These are phyloP conservation scores for Symbiodinium pilosum DNA, from an alignment of 73 alveolate genomes.

Conservation along the genomic window DNA sequence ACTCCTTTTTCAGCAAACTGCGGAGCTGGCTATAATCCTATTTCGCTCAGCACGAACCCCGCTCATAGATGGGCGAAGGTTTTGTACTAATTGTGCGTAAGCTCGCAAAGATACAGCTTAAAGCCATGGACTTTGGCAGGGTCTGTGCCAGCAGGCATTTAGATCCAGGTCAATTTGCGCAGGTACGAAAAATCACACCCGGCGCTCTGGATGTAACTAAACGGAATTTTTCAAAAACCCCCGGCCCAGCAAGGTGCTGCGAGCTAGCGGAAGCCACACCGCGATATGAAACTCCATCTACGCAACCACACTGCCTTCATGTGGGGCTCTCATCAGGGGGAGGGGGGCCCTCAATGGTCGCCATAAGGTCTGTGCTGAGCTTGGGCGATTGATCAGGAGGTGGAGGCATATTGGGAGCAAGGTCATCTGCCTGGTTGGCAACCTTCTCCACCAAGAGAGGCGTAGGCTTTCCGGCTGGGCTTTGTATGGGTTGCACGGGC, in stretches of 20 bases:
- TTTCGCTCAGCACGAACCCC: neutral
- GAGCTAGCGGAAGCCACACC: neutral
- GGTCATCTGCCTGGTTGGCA: slow-evolving; percentile 7
- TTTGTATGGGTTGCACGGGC: slow-evolving; percentile 2
- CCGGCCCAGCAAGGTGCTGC: neutral
- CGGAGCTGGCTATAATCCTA: neutral
- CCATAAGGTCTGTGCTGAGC: slow-evolving; percentile 55
- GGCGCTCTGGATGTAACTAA: neutral
- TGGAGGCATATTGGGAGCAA: slow-evolving; percentile 78
- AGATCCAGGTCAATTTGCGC: neutral
- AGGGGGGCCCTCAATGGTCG: slow-evolving; percentile 39
- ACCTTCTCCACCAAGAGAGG: slow-evolving; percentile 38
- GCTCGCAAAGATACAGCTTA: no score
- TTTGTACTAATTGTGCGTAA: neutral
- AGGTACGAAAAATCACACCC: neutral
- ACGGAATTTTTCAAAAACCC: slow-evolving; percentile 1
- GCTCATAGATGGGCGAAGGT: neutral
- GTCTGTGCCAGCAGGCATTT: slow-evolving; percentile 4
- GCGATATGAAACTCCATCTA: neutral
- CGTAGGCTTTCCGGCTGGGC: neutral
- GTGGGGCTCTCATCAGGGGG: slow-evolving; percentile 91
- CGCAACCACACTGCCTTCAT: neutral
- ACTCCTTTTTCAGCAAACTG: neutral
- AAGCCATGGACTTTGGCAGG: neutral
- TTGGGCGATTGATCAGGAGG: slow-evolving; percentile 84